Conservation (phyloP, 1,284 basidiomycete species). For the Spongiforma sp. region DNA sequence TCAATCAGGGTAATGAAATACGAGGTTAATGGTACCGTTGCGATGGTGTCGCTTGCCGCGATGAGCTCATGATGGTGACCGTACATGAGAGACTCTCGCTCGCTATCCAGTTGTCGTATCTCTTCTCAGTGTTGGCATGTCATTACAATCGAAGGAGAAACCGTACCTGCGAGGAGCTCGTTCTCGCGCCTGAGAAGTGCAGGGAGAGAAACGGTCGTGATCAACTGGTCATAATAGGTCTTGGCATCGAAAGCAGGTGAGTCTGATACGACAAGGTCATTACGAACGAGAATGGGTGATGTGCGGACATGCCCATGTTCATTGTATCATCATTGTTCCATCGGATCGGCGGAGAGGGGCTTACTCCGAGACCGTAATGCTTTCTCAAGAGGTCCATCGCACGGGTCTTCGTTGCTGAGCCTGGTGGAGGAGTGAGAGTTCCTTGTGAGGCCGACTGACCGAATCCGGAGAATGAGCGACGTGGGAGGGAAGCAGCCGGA, state of each 20-base stretch:
- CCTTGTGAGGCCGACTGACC: constrained; percentile 25
- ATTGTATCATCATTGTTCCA: constrained; percentile 71
- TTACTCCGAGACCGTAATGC: constrained; percentile 81
- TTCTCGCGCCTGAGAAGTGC: constrained; percentile 78
- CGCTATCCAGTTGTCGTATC: constrained; percentile 86
- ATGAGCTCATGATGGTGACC: constrained; percentile 96
- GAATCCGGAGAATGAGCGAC: constrained; percentile 21
- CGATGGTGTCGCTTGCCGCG: constrained; percentile 90
- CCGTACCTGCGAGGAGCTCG: constrained; percentile 69
- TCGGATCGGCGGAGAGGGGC: constrained; percentile 64
- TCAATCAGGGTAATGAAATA: neutral
- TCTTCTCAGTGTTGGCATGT: constrained; percentile 49
- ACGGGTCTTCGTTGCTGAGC: constrained; percentile 53
- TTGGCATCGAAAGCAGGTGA: constrained; percentile 83
- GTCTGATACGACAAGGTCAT: constrained; percentile 48
- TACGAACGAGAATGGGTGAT: neutral
- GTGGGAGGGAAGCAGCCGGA: constrained; percentile 23
- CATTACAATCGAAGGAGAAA: constrained; percentile 3
- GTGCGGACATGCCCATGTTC: constrained; percentile 63
- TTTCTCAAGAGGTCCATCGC: constrained; percentile 80
- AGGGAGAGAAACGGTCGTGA: constrained; percentile 77
- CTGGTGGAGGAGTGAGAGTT: constrained; percentile 21
- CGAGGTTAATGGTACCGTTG: constrained; percentile 61
- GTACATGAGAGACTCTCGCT: constrained; percentile 90
- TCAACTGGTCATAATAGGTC: constrained; percentile 83